Conservation (phyloP, 306 rosid species). For the Coriaria nepalensis region DNA sequence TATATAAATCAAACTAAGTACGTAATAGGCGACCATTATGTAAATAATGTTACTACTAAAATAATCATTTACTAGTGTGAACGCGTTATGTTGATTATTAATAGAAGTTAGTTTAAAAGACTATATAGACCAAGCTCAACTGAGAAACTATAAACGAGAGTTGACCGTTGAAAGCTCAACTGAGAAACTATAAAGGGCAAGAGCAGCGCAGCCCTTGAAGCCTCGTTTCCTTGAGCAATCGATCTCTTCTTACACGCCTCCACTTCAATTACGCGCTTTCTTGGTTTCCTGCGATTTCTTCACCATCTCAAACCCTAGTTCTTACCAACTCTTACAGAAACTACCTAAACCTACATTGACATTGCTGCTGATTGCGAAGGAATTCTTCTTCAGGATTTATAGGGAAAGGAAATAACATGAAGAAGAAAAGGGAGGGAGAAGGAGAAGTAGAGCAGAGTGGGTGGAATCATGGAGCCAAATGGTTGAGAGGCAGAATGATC, state of each 20-base stretch:
- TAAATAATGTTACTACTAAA: too few relatives aligned
- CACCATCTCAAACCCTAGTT: not conserved
- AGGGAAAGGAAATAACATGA: slow-evolving; percentile 13
- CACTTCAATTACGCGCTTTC: slow-evolving; percentile 1
- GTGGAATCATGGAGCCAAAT: slow-evolving; percentile 10
- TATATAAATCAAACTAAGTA: too few relatives aligned
- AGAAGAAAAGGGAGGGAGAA: slow-evolving; percentile 7
- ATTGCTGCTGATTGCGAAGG: not conserved
- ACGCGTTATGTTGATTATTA: too few relatives aligned
- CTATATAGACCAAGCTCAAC: not conserved
- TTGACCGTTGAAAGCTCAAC: slow-evolving; percentile 8
- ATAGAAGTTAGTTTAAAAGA: too few relatives aligned
- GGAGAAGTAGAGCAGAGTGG: not conserved
- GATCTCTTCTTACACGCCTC: too few relatives aligned
- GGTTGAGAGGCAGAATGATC: slow-evolving; percentile 9
- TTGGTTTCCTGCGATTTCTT: not conserved
- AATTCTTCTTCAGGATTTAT: not conserved
- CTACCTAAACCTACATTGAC: not conserved
- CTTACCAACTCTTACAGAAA: not conserved
- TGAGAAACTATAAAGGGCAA: not conserved
- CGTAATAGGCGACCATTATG: too few relatives aligned
- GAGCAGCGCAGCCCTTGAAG: not conserved
- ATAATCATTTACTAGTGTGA: too few relatives aligned
- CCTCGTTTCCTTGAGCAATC: not conserved
- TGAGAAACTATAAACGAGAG: not conserved